These are phyloP conservation scores for Botrytis paeoniae DNA, from an alignment of 2,329 filamentous ascomycete genomes.

Conservation along the genomic window DNA sequence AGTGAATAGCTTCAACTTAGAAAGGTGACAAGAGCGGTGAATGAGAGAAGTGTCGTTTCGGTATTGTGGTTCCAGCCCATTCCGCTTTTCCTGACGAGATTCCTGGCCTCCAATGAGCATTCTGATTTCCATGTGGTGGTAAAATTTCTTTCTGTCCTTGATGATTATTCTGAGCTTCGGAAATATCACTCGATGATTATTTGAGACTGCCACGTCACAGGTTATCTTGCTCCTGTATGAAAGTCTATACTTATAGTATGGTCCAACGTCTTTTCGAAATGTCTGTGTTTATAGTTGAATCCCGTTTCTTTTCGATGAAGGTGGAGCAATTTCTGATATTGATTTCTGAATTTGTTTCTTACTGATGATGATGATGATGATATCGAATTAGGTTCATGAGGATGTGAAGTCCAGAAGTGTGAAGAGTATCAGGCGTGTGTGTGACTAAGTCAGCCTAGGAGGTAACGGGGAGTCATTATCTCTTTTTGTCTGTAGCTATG, in stretches of 20 bases:
- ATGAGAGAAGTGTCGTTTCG: neutral
- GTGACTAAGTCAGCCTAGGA: neutral
- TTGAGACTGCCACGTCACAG: neutral
- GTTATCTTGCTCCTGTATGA: neutral
- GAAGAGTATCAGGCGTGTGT: neutral
- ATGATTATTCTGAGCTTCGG: neutral
- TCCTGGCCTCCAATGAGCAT: neutral
- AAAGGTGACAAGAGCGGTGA: neutral
- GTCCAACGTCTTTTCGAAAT: neutral
- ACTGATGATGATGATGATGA: too few species aligned
- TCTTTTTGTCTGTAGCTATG: neutral
- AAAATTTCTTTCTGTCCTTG: neutral
- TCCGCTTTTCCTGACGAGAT: neutral
- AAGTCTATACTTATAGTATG: neutral
- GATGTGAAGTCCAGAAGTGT: fast-evolving
- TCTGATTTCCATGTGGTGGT: neutral
- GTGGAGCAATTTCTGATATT: too few species aligned
- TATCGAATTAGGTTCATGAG: neutral
- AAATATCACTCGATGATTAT: fast-evolving
- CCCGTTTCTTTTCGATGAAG: neutral
- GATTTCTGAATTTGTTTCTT: too few species aligned
- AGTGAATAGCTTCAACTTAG: neutral
- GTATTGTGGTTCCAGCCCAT: neutral
- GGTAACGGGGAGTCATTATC: neutral
- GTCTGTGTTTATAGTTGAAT: neutral